Conservation (phyloP, 2,329 filamentous ascomycete species). For the Aspergillus sp. region DNA sequence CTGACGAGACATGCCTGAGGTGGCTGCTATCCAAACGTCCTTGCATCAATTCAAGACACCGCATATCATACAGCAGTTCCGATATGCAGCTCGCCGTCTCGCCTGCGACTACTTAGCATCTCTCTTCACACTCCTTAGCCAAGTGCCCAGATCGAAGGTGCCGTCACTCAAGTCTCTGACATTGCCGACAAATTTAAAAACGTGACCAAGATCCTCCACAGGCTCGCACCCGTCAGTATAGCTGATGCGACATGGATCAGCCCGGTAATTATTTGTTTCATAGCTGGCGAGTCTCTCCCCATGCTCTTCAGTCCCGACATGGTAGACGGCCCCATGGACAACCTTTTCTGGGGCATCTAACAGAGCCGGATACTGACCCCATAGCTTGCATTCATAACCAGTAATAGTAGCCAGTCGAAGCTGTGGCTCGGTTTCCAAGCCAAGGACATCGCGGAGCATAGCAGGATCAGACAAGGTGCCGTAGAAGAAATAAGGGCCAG, state of each 20-base stretch:
- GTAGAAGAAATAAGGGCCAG: constrained; percentile 38
- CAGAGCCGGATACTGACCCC: constrained; percentile 31
- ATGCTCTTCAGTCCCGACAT: constrained; percentile 21
- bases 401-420: constrained; percentile 23
- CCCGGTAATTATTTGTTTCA: constrained; percentile 23
- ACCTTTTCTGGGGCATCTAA: constrained; percentile 16
- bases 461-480: constrained; percentile 34
- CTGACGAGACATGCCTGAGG: too few relatives aligned
- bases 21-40: too few relatives aligned
- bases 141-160: constrained; percentile 20
- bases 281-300: constrained; percentile 22
- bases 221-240: constrained; percentile 20
- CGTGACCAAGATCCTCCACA: constrained; percentile 10
- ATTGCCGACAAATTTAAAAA: constrained; percentile 23
- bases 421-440: constrained; percentile 16
- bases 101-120: background rate
- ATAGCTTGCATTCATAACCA: constrained; percentile 28
- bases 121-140: constrained; percentile 17
- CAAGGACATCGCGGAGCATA: constrained; percentile 27
- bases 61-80: background rate
- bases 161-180: constrained; percentile 19
- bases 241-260: constrained; percentile 15
- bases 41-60: background rate
- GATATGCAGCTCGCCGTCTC: background rate
- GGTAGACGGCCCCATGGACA: constrained; percentile 25